Evolutionary conservation across 1,284 basidiomycete species (phyloP).

Genomic region (Vanrija humicola): DNA sequence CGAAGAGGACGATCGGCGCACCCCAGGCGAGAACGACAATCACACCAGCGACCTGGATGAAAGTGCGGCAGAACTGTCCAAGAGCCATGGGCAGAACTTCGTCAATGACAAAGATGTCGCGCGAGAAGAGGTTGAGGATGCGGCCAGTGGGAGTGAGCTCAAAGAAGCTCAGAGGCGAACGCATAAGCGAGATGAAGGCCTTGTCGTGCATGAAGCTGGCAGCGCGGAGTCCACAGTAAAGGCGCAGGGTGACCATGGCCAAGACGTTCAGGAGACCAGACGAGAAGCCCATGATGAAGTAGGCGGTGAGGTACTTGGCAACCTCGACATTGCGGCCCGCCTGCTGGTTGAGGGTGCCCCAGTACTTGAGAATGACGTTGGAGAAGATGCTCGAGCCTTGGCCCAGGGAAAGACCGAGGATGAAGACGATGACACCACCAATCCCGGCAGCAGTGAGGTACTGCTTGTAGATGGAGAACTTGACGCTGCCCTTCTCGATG

Average conservation of each 20-base stretch:
- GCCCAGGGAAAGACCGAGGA: conserved; percentile 57
- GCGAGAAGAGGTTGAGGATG: conserved; percentile 67
- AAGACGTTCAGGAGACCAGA: conserved; percentile 56
- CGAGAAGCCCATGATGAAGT: conserved; percentile 54
- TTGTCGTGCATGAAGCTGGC: conserved; percentile 70
- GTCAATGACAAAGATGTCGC: conserved; percentile 89
- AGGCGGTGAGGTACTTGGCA: conserved; percentile 35
- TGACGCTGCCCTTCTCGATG: conserved; percentile 76
- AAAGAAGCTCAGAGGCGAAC: conserved; percentile 80
- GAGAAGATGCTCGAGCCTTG: conserved; percentile 53
- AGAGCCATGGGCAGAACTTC: conserved; percentile 71
- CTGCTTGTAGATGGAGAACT: conserved; percentile 66
- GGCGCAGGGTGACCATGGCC: conserved; percentile 66
- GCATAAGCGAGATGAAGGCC: conserved; percentile 62
- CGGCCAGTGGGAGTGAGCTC: conserved; percentile 73
- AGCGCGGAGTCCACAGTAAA: conserved; percentile 71
- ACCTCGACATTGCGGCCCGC: conserved; percentile 58
- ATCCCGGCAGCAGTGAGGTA: conserved; percentile 78
- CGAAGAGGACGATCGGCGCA: conserved; percentile 77
- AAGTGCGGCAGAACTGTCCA: conserved; percentile 61
- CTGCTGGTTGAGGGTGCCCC: conserved; percentile 72
- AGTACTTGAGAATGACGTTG: conserved; percentile 69
- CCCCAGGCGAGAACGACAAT: conserved; percentile 70
- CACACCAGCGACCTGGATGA: conserved; percentile 62
- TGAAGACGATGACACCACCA: conserved; percentile 64